A percentile compares a stretch with the other conserved stretches of the same genome.
These are phyloP conservation scores for Isoetes engelmannii DNA, from an alignment of 83 land plant genomes.

Conservation along the genomic window DNA sequence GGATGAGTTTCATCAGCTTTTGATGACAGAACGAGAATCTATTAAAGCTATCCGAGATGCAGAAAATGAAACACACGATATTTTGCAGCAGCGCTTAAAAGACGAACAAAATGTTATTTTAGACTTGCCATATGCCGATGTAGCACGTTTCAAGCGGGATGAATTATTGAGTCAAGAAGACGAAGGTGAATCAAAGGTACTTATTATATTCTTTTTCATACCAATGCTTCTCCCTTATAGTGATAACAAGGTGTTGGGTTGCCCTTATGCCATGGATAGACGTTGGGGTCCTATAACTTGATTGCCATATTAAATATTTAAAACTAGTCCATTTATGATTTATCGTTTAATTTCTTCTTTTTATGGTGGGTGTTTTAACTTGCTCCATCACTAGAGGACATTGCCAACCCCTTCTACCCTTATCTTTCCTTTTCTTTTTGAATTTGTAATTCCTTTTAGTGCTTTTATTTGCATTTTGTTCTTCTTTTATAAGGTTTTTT, in stretches of 20 bases:
- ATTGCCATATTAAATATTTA: no score
- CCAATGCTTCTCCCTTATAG: neutral
- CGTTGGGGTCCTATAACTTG: no score
- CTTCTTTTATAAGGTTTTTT: no score
- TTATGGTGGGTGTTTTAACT: neutral
- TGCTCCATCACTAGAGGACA: no score
- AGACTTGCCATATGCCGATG: slow-evolving; percentile 26
- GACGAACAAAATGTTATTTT: slow-evolving; percentile 36
- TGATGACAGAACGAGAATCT: slow-evolving; percentile 21
- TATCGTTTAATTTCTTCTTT: neutral
- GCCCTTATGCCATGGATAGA: no score
- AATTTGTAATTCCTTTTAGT: no score
- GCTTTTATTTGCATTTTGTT: no score
- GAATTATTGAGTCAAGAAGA: slow-evolving; percentile 12
- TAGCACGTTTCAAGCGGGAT: slow-evolving; percentile 33
- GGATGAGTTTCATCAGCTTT: slow-evolving; percentile 30
- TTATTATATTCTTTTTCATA: neutral
- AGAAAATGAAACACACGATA: slow-evolving; percentile 24
- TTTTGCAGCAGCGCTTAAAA: slow-evolving; percentile 25
- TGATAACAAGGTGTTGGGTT: neutral
- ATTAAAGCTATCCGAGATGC: slow-evolving; percentile 31
- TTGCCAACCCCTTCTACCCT: no score
- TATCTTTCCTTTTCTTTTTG: no score
- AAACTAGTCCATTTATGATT: neutral
- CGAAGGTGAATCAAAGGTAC: slow-evolving; percentile 17